A percentile compares a stretch with the other conserved stretches of the same genome.
These are phyloP conservation scores for Geranium incanum DNA, from an alignment of 441 rosid genomes.

Conservation along the genomic window DNA sequence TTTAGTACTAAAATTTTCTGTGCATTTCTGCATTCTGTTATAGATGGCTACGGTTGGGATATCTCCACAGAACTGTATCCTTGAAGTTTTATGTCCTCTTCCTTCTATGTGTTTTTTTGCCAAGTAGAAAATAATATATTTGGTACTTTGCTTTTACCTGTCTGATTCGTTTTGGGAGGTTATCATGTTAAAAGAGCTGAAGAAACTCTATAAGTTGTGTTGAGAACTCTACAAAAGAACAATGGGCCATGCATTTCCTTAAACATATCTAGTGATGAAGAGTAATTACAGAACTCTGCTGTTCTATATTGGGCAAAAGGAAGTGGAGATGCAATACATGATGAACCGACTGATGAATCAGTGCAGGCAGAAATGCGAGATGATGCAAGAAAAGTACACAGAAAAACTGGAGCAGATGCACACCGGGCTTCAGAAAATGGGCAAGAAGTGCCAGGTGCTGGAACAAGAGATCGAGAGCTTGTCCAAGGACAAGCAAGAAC, in stretches of 20 bases:
- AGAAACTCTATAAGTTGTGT: conserved; percentile 1
- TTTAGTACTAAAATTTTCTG: conserved; percentile 11
- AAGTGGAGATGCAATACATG: conserved; percentile 88
- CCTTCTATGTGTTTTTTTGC: not conserved
- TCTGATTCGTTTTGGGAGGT: conserved; percentile 15
- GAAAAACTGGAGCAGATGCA: conserved; percentile 87
- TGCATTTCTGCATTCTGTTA: conserved; percentile 19
- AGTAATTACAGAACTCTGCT: conserved; percentile 82
- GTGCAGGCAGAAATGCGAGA: conserved; percentile 79
- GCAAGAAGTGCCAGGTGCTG: conserved; percentile 79
- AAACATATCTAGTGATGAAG: conserved; percentile 64
- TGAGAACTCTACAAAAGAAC: conserved; percentile 10
- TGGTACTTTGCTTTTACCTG: not conserved
- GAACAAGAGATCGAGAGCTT: conserved; percentile 77
- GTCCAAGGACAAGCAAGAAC: conserved; percentile 85
- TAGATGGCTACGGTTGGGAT: conserved; percentile 95
- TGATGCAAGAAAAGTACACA: conserved; percentile 76
- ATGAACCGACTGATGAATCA: conserved; percentile 75
- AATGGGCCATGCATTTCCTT: conserved; percentile 30
- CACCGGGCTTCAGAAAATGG: conserved; percentile 83
- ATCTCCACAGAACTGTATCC: conserved; percentile 89
- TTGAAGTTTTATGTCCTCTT: conserved; percentile 13
- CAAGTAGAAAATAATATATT: not conserved
- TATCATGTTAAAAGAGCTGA: conserved; percentile 6
- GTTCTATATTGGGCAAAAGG: conserved; percentile 82